phyloP scores from a whole-genome alignment of 306 rosid species.

The Leucaena leucocephala region DNA sequence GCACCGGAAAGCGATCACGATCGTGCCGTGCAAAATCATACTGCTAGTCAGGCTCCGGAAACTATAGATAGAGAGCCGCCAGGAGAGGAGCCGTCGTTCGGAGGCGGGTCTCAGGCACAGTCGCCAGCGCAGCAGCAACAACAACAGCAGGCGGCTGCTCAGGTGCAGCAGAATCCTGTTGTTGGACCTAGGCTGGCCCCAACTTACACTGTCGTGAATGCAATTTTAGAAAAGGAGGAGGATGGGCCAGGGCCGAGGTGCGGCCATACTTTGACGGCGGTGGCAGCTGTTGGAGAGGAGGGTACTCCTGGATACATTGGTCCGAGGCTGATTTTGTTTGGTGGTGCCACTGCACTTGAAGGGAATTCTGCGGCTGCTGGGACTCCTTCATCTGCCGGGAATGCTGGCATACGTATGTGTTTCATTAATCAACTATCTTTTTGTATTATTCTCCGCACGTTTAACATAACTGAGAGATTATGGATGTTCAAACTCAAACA shows the following conservation, averaged over 20 bases:
- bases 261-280: conserved; percentile 97
- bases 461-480: neutral
- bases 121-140: conserved; percentile 35
- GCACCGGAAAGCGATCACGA: conserved; percentile 81
- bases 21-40: conserved; percentile 61
- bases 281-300: conserved; percentile 95
- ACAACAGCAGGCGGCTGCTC: conserved; percentile 41
- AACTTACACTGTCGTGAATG: conserved; percentile 78
- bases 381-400: conserved; percentile 98
- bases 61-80: conserved; percentile 60
- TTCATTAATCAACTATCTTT: conserved; percentile 6
- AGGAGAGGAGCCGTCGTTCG: conserved; percentile 55
- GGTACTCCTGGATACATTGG: conserved; percentile 87
- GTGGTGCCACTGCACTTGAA: conserved; percentile 99
- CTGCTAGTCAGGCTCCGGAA: conserved; percentile 46
- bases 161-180: conserved; percentile 75
- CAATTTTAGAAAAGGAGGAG: conserved; percentile 87
- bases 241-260: conserved; percentile 99
- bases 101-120: conserved; percentile 53
- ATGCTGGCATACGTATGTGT: conserved; percentile 94
- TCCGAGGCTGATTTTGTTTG: conserved; percentile 87
- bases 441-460: neutral
- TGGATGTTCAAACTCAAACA: neutral
- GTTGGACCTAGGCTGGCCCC: conserved; percentile 97
- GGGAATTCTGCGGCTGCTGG: conserved; percentile 96